Evolutionary conservation across 306 rosid species (phyloP).

Genomic region (Casuarina equisetifolia): DNA sequence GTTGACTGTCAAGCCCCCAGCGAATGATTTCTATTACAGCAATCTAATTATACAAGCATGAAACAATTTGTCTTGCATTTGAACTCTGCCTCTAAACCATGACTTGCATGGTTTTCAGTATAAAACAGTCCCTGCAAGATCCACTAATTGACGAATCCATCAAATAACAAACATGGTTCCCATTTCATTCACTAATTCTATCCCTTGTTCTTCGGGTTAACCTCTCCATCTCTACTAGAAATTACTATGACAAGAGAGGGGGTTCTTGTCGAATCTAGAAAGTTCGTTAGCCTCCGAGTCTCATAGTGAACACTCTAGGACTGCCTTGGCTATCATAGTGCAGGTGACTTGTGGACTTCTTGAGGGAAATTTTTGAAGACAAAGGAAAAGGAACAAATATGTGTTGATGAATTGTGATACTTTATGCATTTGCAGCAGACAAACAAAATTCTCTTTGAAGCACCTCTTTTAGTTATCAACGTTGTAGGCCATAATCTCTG

Average conservation of each 20-base stretch:
- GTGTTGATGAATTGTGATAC: neutral
- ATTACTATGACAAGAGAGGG: neutral
- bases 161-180: neutral
- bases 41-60: neutral
- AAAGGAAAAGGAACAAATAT: neutral
- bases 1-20: slow-evolving; percentile 22
- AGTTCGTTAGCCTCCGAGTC: neutral
- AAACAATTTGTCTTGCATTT: neutral
- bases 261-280: neutral
- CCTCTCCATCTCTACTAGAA: neutral
- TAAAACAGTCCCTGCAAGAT: neutral
- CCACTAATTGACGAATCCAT: neutral
- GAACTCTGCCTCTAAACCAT: neutral
- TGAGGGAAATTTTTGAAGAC: neutral
- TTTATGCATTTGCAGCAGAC: neutral
- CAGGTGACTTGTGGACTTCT: neutral
- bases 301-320: neutral
- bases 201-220: neutral
- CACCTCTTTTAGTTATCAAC: neutral
- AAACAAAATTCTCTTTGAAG: neutral
- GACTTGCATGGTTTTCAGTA: neutral
- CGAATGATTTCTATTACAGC: neutral
- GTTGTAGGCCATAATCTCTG: neutral
- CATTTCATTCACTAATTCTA: neutral
- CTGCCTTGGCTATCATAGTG: neutral